A percentile compares a stretch with the other conserved stretches of the same genome.
Conservation (phyloP, 306 rosid species). For the Rosa lucieae region DNA sequence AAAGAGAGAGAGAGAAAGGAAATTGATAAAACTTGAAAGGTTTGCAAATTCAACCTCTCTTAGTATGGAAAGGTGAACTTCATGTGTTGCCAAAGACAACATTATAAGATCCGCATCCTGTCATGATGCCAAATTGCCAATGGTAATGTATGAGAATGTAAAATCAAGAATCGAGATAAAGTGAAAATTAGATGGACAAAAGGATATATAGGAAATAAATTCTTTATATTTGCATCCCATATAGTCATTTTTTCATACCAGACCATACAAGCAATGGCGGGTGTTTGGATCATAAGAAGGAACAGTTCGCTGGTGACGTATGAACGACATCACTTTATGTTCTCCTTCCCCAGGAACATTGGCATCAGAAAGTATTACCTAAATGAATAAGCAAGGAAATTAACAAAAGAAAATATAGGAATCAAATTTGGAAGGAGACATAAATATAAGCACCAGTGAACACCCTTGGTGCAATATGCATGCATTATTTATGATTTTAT, state of each 20-base stretch:
- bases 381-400: neutral
- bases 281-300: constrained; percentile 49
- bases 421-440: no score
- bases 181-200: neutral
- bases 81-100: constrained; percentile 60
- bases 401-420: neutral
- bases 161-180: no score
- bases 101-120: constrained; percentile 70
- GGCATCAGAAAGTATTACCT: constrained; percentile 8
- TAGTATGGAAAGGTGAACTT: constrained; percentile 58
- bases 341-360: constrained; percentile 68
- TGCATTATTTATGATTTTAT: neutral
- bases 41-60: constrained; percentile 46
- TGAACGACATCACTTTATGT: constrained; percentile 52
- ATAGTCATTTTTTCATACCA: constrained; percentile 27
- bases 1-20: no score
- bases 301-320: constrained; percentile 41
- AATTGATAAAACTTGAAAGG: neutral
- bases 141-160: neutral
- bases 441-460: neutral
- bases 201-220: neutral
- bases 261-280: constrained; percentile 57
- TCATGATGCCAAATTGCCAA: neutral
- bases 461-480: neutral
- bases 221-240: no score